Evolutionary conservation across 2,329 filamentous ascomycete genomes (phyloP), one percentile per base, ranked within the genome.

Genomic region (Sordariomycetes sp.): DNA sequence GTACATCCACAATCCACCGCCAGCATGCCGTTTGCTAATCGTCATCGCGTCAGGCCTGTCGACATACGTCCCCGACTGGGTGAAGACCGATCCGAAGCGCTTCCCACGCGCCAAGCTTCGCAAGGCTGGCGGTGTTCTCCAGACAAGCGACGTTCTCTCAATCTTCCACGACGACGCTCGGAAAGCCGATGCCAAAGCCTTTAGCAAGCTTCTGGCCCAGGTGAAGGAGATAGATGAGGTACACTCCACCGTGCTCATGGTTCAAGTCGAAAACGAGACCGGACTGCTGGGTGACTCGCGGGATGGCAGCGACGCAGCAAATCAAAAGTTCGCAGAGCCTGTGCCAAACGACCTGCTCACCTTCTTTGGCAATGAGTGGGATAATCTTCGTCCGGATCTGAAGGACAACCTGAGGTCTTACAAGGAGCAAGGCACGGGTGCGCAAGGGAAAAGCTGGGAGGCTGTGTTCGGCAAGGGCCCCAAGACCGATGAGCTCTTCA

Each of bases 181-280:
- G 3, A n/a, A 19, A 17, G 57, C 57, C 2, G 57, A 60, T 31
- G 42, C 46, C 0, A 40, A 39, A 4, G 57, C 57, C 0, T 59
- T 60, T 21, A 41, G 47, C 1, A 46, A 44, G 9, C 39, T 60
- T 6, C 51, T 58, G 42, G 34, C 27, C 1, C 50, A 61, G 29
- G 34, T 61, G 0, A 58, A 59, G 6, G 48, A 64, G 3, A 44
- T 72, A 4, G 68, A 73, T 30, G 49, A 48, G 2, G 46, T 55
- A 8, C 54, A 72, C 29, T 58, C 51, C 4, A 74, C 68, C 0
- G 68, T 74, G 0, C 41, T 74, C 3, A 73, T 73, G 70, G 59
- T 72, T 1, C 70, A 74, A 40, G 68, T 75, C n/a, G 65, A 75
- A 46, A 74, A 74, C 27, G 70, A 74, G 49, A 59, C 58, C 1